phyloP scores from a whole-genome alignment of 768 basidiomycete genomes.

The Tylopilus intermedius region DNA sequence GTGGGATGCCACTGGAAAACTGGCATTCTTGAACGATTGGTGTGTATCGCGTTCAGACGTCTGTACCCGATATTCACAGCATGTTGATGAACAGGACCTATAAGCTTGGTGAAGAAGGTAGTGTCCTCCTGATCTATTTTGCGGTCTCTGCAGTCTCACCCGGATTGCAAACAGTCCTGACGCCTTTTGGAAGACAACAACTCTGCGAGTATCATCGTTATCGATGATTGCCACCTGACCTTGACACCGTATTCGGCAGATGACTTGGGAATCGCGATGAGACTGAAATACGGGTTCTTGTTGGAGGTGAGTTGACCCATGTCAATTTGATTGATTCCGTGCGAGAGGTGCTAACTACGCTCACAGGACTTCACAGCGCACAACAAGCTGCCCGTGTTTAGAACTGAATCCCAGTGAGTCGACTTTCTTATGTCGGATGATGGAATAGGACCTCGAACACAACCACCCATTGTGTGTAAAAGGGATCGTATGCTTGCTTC shows the following conservation, averaged over 20 bases:
- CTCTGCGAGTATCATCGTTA: conserved; percentile 48
- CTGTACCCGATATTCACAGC: conserved; percentile 1
- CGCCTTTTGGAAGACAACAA: conserved; percentile 88
- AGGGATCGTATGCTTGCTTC: conserved; percentile 73
- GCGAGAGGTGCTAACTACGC: conserved; percentile 1
- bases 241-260: conserved; percentile 30
- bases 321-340: conserved; percentile 4
- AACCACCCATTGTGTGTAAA: background rate
- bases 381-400: conserved; percentile 68
- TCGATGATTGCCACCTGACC: background rate
- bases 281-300: conserved; percentile 76
- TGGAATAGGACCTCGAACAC: background rate
- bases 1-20: conserved; percentile 61
- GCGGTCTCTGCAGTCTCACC: background rate
- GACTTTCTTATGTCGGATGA: background rate
- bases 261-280: conserved; percentile 64
- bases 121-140: background rate
- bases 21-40: conserved; percentile 83
- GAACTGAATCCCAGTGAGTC: conserved; percentile 68
- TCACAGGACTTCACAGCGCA: conserved; percentile 54
- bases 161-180: conserved; percentile 51
- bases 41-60: conserved; percentile 22
- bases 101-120: conserved; percentile 84
- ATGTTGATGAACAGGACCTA: conserved; percentile 57
- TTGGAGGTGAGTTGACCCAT: conserved; percentile 41